Conservation (phyloP, 2,329 filamentous ascomycete genomes). For the Arthrobotrys sinensis region DNA sequence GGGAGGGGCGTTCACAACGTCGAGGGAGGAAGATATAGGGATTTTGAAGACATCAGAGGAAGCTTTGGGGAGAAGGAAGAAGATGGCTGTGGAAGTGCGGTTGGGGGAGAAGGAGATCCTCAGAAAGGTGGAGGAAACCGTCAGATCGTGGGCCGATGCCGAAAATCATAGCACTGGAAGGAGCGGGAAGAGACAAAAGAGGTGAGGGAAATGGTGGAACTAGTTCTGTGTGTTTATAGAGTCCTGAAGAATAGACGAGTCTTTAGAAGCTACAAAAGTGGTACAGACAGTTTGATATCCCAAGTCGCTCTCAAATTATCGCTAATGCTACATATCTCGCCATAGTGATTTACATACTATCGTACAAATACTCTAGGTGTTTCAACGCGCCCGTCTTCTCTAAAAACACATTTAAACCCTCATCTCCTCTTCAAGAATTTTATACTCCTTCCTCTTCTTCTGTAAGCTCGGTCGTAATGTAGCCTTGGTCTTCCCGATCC, state of each 20-base stretch:
- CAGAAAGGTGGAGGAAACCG: slow-evolving; percentile 59
- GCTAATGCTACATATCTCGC: slow-evolving; percentile 13
- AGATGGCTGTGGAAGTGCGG: slow-evolving; percentile 78
- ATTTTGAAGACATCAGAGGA: slow-evolving; percentile 58
- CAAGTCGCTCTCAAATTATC: slow-evolving; percentile 16
- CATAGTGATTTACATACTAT: neutral
- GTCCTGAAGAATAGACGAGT: neutral
- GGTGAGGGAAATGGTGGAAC: neutral
- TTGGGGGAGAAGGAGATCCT: slow-evolving; percentile 81
- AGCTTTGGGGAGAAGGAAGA: slow-evolving; percentile 66
- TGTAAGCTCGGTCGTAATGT: slow-evolving; percentile 72
- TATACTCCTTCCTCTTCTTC: slow-evolving; percentile 91
- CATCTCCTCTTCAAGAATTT: slow-evolving; percentile 81
- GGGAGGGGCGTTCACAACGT: slow-evolving; percentile 60
- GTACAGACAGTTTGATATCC: neutral
- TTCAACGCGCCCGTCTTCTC: neutral
- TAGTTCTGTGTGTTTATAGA: neutral
- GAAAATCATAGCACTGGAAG: slow-evolving; percentile 8
- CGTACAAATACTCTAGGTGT: neutral
- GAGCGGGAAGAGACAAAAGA: slow-evolving; percentile 28
- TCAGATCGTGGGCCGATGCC: slow-evolving; percentile 33
- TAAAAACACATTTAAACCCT: slow-evolving; percentile 65
- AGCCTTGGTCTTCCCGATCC: slow-evolving; percentile 76
- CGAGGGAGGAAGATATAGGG: slow-evolving; percentile 32
- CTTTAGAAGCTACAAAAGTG: neutral